Conservation (phyloP, 805 yeast genomes). For the Pichia cabralensis region DNA sequence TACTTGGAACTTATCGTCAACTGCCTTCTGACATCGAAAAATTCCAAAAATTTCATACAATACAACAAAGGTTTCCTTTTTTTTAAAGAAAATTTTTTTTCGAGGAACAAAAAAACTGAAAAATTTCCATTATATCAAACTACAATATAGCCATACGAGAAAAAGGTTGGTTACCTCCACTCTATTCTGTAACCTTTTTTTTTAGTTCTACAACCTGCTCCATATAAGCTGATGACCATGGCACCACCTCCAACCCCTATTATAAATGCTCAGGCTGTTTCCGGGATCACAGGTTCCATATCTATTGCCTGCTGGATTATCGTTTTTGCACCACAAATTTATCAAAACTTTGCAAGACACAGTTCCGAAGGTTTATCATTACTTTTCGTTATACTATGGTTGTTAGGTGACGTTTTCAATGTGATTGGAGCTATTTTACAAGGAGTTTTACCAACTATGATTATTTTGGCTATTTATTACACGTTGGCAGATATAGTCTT, state of each 20-base stretch:
- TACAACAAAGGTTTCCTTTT: no score
- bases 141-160: no score
- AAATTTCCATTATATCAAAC: no score
- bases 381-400: slow-evolving; percentile 81
- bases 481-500: slow-evolving; percentile 84
- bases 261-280: slow-evolving; percentile 58
- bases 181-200: not conserved
- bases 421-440: slow-evolving; percentile 86
- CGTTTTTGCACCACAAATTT: slow-evolving; percentile 94
- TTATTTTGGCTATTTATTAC: slow-evolving; percentile 82
- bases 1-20: no score
- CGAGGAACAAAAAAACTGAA: no score
- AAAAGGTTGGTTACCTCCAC: no score
- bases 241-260: slow-evolving; percentile 60
- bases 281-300: slow-evolving; percentile 77
- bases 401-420: slow-evolving; percentile 88
- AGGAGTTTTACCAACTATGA: slow-evolving; percentile 91
- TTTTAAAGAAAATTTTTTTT: no score
- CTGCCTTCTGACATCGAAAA: no score
- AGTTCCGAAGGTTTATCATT: slow-evolving; percentile 86
- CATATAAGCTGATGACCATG: no score
- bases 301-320: slow-evolving; percentile 97
- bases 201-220: not conserved
- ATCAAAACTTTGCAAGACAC: slow-evolving; percentile 79
- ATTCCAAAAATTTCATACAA: no score